A percentile compares a stretch with the other conserved stretches of the same genome.
phyloP scores from a whole-genome alignment of 2,329 filamentous ascomycete genomes.

The Colletotrichum shisoi region DNA sequence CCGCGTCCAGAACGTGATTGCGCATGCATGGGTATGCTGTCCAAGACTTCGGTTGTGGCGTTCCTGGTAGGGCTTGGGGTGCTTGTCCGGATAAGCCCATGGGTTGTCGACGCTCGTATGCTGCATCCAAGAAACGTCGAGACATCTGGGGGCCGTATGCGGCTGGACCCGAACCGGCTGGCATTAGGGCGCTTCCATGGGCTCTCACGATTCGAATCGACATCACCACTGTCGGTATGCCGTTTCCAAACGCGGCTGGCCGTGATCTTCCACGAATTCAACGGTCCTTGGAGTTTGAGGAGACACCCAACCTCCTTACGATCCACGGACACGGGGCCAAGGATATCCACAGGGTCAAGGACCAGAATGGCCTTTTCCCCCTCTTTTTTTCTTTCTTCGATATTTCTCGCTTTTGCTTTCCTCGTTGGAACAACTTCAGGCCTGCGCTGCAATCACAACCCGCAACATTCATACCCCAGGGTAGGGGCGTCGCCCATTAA shows the following conservation, averaged over 20 bases:
- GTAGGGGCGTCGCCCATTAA: neutral
- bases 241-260: neutral
- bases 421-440: constrained; percentile 11
- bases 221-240: neutral
- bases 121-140: neutral
- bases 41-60: constrained; percentile 21
- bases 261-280: neutral
- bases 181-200: neutral
- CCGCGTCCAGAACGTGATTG: constrained; percentile 11
- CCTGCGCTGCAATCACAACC: constrained; percentile 21
- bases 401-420: constrained; percentile 17
- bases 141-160: neutral
- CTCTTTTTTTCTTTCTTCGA: neutral
- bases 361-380: constrained; percentile 6
- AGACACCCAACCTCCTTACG: constrained; percentile 14
- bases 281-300: neutral
- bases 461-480: neutral
- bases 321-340: neutral
- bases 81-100: constrained; percentile 2
- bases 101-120: neutral
- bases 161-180: neutral
- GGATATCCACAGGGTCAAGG: neutral
- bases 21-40: constrained; percentile 10
- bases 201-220: neutral
- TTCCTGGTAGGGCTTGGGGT: constrained; percentile 12